These are phyloP conservation scores for Linum tenue DNA, from an alignment of 345 rosid genomes.

Conservation along the genomic window DNA sequence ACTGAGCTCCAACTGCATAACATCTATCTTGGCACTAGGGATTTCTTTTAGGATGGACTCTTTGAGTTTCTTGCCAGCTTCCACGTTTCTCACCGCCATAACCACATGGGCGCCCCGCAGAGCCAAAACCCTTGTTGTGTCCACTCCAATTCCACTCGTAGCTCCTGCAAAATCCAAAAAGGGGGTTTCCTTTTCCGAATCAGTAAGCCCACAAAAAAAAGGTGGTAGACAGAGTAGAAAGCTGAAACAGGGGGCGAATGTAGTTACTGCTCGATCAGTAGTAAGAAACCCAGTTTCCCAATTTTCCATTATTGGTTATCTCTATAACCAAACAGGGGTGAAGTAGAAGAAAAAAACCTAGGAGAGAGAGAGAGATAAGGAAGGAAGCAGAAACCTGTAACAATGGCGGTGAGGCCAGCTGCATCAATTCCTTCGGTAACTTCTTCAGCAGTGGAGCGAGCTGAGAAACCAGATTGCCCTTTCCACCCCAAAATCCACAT, in stretches of 20 bases:
- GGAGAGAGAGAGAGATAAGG: not conserved
- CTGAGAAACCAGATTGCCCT: constrained; percentile 34
- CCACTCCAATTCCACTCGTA: constrained; percentile 33
- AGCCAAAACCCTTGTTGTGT: constrained; percentile 32
- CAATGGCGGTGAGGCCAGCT: constrained; percentile 36
- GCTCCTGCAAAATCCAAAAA: constrained; percentile 21
- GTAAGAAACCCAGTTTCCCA: too few species aligned
- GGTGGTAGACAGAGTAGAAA: not conserved
- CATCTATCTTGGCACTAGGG: constrained; percentile 17
- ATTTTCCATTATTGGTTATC: too few species aligned
- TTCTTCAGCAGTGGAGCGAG: constrained; percentile 29
- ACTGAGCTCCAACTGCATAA: constrained; percentile 34
- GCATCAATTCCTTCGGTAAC: constrained; percentile 40
- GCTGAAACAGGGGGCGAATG: not conserved
- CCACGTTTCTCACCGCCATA: constrained; percentile 22
- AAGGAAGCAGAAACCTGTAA: constrained; percentile 24
- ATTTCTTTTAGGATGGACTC: constrained; percentile 18
- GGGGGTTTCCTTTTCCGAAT: too few species aligned
- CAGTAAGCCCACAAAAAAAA: too few species aligned
- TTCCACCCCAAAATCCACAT: constrained; percentile 27
- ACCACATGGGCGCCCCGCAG: constrained; percentile 5
- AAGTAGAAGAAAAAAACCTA: not conserved
- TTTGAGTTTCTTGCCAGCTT: constrained; percentile 25
- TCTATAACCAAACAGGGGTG: too few species aligned
- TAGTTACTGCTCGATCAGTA: too few species aligned